A percentile compares a stretch with the other conserved stretches of the same genome.
Evolutionary conservation across 768 basidiomycete species (phyloP).

Genomic region (Termitomyces sp.): DNA sequence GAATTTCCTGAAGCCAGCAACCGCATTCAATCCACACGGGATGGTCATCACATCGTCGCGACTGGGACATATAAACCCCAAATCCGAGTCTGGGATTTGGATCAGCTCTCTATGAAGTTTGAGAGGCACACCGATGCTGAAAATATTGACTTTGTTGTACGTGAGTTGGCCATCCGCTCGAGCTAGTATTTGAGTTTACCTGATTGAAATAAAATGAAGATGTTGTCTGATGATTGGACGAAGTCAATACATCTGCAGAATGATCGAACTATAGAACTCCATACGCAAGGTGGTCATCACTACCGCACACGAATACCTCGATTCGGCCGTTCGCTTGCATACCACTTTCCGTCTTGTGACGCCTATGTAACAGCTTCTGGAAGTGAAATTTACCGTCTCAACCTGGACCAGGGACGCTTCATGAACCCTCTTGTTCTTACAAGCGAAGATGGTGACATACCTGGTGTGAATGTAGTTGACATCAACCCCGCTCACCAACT

Average conservation of each 20-base stretch:
- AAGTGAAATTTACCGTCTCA: conserved; percentile 87
- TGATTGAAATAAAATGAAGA: conserved; percentile 40
- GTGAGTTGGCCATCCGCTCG: conserved; percentile 44
- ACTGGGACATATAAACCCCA: conserved; percentile 99
- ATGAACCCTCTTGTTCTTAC: conserved; percentile 73
- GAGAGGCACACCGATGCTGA: conserved; percentile 95
- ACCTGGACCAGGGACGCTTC: conserved; percentile 93
- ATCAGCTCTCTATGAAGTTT: conserved; percentile 90
- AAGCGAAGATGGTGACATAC: conserved; percentile 49
- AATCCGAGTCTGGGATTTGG: conserved; percentile 93
- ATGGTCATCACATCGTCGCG: conserved; percentile 90
- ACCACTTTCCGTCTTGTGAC: conserved; percentile 93
- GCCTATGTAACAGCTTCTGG: conserved; percentile 83
- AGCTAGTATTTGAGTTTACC: conserved; percentile 5
- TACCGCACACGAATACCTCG: conserved; percentile 92
- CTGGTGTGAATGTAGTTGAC: conserved; percentile 88
- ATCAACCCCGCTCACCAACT: conserved; percentile 92
- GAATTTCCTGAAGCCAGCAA: conserved; percentile 97
- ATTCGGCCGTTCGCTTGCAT: conserved; percentile 88
- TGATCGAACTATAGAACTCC: conserved; percentile 91
- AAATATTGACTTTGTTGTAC: conserved; percentile 96
- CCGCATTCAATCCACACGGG: conserved; percentile 83
- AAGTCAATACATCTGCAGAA: conserved; percentile 96
- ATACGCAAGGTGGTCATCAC: conserved; percentile 91
- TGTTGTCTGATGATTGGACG: conserved; percentile 97